Evolutionary conservation across 345 rosid genomes (phyloP).

Genomic region (Carallia brachiata): DNA sequence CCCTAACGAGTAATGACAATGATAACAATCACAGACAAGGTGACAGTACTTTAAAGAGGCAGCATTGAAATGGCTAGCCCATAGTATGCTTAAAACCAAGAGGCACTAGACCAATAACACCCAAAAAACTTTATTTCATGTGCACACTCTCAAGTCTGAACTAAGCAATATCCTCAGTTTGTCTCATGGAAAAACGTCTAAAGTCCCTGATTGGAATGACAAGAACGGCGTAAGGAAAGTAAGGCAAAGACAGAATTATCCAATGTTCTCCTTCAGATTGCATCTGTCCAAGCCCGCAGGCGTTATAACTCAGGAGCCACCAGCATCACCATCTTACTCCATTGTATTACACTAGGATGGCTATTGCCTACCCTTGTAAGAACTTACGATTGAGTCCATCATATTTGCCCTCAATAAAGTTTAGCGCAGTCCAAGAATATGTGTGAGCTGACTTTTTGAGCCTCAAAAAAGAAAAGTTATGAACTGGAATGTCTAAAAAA

Average conservation of each 20-base stretch:
- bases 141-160: background rate
- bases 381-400: background rate
- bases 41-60: background rate
- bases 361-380: too few species aligned
- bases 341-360: too few species aligned
- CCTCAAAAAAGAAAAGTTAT: conserved; percentile 1
- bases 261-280: too few species aligned
- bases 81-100: background rate
- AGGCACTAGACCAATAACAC: background rate
- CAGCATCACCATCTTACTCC: too few species aligned
- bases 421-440: background rate
- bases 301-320: too few species aligned
- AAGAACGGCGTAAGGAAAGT: background rate
- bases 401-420: background rate
- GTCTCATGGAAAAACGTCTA: background rate
- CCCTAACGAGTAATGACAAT: too few species aligned
- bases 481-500: background rate
- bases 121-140: background rate
- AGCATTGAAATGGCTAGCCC: background rate
- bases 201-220: background rate
- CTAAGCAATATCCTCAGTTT: background rate
- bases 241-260: background rate
- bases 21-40: background rate
- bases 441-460: background rate
- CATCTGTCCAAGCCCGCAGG: too few species aligned